Evolutionary conservation across 257 asterid species (phyloP), one percentile per base, ranked within the genome.

Genomic region (Gardenia jasminoides): DNA sequence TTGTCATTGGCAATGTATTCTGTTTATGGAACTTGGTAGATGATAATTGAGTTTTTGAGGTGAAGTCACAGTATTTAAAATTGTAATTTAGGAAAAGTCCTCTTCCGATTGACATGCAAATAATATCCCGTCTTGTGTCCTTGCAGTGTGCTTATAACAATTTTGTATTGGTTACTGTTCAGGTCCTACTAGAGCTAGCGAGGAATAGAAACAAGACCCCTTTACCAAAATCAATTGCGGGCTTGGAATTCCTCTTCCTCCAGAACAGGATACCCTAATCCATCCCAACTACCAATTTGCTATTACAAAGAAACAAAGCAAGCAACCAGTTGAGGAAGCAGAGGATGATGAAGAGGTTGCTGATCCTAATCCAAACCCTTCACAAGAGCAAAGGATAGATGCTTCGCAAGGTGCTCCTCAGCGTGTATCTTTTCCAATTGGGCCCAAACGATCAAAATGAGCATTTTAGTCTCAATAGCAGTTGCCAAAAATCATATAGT

Each of bases 181-280:
- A 91, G 97, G 96, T 91, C 82, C 89, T 92, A 20, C 81, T 92
- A 77, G 98, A 94, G 87, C 86, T 94, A 84, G 98, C 98, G 47
- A 85, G 90, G 81, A 92, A 86, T 84, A 90, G 94, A 81, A 94
- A 94, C 85, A 92, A 94, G 86, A 86, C 79, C 62, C 96, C 97
- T 0, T 75, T 94, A 81, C 97, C 97, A 0, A 94, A 89, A 81
- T 86, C 97, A 39, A 78, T 91, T 39, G 75, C 6, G 88, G 89
- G 52, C 74, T 85, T 1, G 97, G 92, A 71, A 85, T 92, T 61
- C 89, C 96, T 15, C 88, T 92, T 66, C 98, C 98, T 74, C 96
- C 97, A 13, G 92, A 92, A 2, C 86, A 90, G 82, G 96, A 94
- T 75, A 94, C 97, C 0, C 72, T 94, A 88, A 94, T 94, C 86